Evolutionary conservation across 345 rosid genomes (phyloP).

Genomic region (Eutrema yunnanense): DNA sequence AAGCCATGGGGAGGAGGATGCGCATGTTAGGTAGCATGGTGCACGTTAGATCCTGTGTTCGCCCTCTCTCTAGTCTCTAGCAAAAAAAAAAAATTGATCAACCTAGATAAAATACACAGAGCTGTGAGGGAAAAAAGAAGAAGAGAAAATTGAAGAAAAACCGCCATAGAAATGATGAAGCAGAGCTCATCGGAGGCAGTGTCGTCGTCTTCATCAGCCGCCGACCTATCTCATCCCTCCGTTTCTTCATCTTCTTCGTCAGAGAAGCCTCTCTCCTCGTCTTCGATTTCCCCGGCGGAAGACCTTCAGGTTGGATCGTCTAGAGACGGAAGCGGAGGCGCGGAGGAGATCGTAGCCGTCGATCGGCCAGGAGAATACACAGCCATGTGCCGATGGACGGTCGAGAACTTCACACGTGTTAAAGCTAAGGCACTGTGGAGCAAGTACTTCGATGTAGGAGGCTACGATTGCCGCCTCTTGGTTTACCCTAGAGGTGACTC

Average conservation of each 20-base stretch:
- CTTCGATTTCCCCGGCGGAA: constrained; percentile 50
- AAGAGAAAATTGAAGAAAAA: background rate
- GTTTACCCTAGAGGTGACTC: constrained; percentile 97
- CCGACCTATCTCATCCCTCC: constrained; percentile 49
- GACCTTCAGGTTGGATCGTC: constrained; percentile 49
- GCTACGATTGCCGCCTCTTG: constrained; percentile 89
- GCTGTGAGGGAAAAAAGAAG: background rate
- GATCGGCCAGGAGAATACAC: constrained; percentile 81
- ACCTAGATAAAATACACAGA: constrained; percentile 30
- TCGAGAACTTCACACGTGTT: constrained; percentile 65
- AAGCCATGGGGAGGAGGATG: constrained; percentile 3
- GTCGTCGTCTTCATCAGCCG: constrained; percentile 31
- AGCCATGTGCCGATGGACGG: constrained; percentile 92
- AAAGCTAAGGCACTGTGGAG: constrained; percentile 95
- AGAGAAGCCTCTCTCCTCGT: constrained; percentile 37
- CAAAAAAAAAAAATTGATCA: constrained; percentile 3
- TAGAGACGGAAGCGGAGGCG: constrained; percentile 73
- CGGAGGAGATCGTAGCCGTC: constrained; percentile 68
- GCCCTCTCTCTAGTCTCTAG: background rate
- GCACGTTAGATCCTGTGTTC: constrained; percentile 15
- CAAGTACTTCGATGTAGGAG: constrained; percentile 97
- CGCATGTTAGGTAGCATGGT: constrained; percentile 4
- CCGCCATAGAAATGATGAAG: constrained; percentile 44
- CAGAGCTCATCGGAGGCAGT: constrained; percentile 67
- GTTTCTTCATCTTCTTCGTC: constrained; percentile 37